Evolutionary conservation across 805 yeast species (phyloP), one percentile per base, ranked within the genome.

Genomic region (Saccharomycopsis sp.): DNA sequence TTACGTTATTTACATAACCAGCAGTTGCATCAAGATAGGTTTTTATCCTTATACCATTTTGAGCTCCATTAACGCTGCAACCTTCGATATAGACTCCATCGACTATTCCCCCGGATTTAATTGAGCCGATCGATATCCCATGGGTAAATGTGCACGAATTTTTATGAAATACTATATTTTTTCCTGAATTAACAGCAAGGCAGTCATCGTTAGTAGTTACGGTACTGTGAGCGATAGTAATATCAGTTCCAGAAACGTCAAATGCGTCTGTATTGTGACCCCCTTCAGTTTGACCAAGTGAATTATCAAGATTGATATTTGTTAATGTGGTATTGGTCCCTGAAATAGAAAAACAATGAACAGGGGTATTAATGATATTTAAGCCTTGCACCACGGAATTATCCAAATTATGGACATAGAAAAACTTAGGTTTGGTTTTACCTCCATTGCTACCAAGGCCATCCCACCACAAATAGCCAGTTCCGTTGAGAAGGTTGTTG

Each of bases 121-220:
- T 50, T n/a, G 48, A 41, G 20, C 55, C 54, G 36, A 53, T 44
- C 11, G 55, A 53, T 27, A 51, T 51, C 27, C 55, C 55, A 31
- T 53, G 54, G 32, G 51, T 53, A 40, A 51, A 51, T 21, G 44
- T 46, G 41, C 55, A 53, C 27, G 38, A 36, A 28, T 51, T 53
- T 34, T 41, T 47, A 23, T 20, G 14, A 40, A 53, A 51, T 16
- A 40, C 22, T 38, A 49, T 51, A 20, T 40, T 44, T 5, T 40
- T 46, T 40, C 54, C 53, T 13, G 54, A 48, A 26, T 53, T 49
- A 5, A 53, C 44, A 14, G 54, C 53, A 5, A 53, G 43, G 45
- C 55, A 53, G 24, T 51, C 55, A 40, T 53, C 54, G 29, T 53
- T 53, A 20, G 48, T 38, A 20, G 51, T 43, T 4, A 33, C 45